Percentiles rank a stretch among this genome's conserved stretches.
Conservation (phyloP, 2,329 filamentous ascomycete genomes). For the Juglanconis sp. region DNA sequence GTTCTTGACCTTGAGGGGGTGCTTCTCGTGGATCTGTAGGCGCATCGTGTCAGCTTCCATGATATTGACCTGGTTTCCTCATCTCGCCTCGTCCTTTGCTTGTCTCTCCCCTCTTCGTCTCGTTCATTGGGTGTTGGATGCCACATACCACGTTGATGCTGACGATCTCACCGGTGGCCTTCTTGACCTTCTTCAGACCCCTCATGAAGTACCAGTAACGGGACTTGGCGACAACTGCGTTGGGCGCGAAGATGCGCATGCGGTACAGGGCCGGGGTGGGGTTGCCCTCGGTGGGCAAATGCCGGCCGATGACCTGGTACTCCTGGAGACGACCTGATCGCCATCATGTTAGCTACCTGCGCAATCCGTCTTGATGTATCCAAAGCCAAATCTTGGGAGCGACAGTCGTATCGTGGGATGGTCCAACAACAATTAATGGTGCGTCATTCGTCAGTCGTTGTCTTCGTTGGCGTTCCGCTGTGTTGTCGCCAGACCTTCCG, state of each 20-base stretch:
- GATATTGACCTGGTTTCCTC: not conserved
- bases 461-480: not conserved
- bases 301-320: constrained; percentile 99
- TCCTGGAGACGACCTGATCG: constrained; percentile 93
- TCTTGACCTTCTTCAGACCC: constrained; percentile 99
- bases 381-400: not conserved
- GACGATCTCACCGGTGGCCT: constrained; percentile 99
- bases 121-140: constrained; percentile 2
- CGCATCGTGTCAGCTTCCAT: constrained; percentile 17
- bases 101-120: constrained; percentile 4
- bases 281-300: constrained; percentile 96
- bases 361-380: not conserved
- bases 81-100: not conserved
- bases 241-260: constrained; percentile 99
- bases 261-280: constrained; percentile 98
- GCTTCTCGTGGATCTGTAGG: constrained; percentile 93
- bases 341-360: constrained; percentile 9
- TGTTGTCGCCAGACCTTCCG: constrained; percentile 19
- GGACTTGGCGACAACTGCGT: constrained; percentile 97
- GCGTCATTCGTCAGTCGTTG: not conserved
- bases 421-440: not conserved
- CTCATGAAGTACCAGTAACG: constrained; percentile 99
- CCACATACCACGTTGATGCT: constrained; percentile 85
- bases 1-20: constrained; percentile 99
- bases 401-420: constrained; percentile 26